phyloP scores from a whole-genome alignment of 2,329 filamentous ascomycete species.

The Rhytidhysteron rufulum region DNA sequence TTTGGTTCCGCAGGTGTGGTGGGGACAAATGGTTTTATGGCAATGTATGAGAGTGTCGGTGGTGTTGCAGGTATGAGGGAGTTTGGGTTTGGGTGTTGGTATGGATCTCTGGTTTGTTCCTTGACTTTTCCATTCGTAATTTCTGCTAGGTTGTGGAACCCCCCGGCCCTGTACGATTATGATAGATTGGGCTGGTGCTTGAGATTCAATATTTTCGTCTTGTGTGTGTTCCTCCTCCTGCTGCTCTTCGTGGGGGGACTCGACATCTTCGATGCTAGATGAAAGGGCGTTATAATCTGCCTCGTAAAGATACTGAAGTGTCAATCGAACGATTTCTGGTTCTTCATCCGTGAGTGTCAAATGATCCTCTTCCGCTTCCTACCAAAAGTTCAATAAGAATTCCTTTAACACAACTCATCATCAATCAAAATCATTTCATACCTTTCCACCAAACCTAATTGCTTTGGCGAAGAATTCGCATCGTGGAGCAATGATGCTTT shows the following conservation, averaged over 20 bases:
- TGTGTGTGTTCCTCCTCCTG: not conserved
- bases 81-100: too few species aligned
- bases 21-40: not conserved
- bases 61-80: too few species aligned
- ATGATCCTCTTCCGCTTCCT: constrained; percentile 8
- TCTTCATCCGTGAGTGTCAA: not conserved
- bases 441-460: constrained; percentile 8
- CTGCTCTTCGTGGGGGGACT: not conserved
- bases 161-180: not conserved
- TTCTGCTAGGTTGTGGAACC: not conserved
- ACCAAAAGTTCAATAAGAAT: constrained; percentile 3
- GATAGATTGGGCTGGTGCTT: not conserved
- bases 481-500: constrained; percentile 11
- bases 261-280: not conserved
- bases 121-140: too few species aligned
- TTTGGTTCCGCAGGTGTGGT: not conserved
- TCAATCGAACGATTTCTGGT: not conserved
- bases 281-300: not conserved
- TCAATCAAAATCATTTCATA: too few species aligned
- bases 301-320: not conserved
- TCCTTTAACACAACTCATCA: too few species aligned
- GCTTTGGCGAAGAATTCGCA: constrained; percentile 12
- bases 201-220: not conserved
- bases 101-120: too few species aligned
- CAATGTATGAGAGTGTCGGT: not conserved